phyloP scores from a whole-genome alignment of 176 grass and related monocot genomes.

The Oryza glaberrima region DNA sequence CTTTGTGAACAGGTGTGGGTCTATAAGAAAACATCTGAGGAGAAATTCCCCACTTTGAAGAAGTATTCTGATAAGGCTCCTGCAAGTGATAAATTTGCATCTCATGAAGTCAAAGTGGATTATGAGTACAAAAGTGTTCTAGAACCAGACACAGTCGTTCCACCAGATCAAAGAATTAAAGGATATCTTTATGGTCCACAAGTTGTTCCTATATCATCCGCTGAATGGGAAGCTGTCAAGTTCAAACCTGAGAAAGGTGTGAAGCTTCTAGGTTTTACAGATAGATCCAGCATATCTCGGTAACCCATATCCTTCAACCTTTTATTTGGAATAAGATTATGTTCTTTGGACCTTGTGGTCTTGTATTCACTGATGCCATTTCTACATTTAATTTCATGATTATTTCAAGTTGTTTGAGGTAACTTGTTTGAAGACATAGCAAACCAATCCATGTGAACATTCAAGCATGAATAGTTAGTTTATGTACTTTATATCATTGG shows the following conservation, averaged over 20 bases:
- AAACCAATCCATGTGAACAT: conserved; percentile 10
- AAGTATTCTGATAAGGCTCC: conserved; percentile 88
- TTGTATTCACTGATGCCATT: conserved; percentile 2
- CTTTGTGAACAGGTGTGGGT: conserved; percentile 85
- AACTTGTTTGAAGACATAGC: conserved; percentile 25
- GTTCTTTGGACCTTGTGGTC: conserved; percentile 27
- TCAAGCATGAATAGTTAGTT: not conserved
- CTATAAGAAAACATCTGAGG: conserved; percentile 95
- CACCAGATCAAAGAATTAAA: conserved; percentile 96
- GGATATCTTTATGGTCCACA: conserved; percentile 97
- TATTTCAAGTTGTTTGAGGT: conserved; percentile 14
- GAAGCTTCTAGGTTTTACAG: conserved; percentile 91
- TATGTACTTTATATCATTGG: not conserved
- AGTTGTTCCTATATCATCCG: conserved; percentile 81
- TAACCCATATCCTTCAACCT: conserved; percentile 44
- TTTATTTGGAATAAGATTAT: conserved; percentile 6
- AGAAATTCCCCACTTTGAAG: conserved; percentile 91
- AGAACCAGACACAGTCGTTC: conserved; percentile 76
- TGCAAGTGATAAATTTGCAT: conserved; percentile 70
- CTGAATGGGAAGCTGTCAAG: conserved; percentile 85
- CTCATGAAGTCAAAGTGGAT: conserved; percentile 92
- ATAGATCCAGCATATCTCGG: conserved; percentile 69
- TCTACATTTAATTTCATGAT: conserved; percentile 18
- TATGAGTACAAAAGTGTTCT: conserved; percentile 84
- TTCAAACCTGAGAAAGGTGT: conserved; percentile 93